Conservation (phyloP, 495 filamentous ascomycete genomes). For the Talaromyces stipitatus region DNA sequence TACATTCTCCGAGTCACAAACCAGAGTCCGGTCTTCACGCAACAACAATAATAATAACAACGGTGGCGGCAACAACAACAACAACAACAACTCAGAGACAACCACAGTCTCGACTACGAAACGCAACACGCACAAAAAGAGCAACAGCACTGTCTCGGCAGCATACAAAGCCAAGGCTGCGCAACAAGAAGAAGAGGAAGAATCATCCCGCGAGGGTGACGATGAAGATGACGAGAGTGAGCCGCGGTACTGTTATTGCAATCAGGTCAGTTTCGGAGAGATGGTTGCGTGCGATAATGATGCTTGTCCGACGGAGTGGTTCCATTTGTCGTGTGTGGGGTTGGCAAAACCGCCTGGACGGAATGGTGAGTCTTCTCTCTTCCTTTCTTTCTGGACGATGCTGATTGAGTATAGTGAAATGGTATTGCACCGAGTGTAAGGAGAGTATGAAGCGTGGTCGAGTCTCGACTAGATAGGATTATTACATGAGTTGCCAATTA, state of each 20-base stretch:
- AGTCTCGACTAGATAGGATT: background rate
- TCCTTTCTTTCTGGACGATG: slow-evolving; percentile 2
- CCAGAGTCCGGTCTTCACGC: slow-evolving; percentile 17
- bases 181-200: slow-evolving; percentile 40
- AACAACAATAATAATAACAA: background rate
- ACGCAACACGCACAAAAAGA: slow-evolving; percentile 59
- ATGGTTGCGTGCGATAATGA: slow-evolving; percentile 98
- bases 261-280: slow-evolving; percentile 87
- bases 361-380: slow-evolving; percentile 54
- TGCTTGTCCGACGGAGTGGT: slow-evolving; percentile 85
- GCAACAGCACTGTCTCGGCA: slow-evolving; percentile 21
- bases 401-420: slow-evolving; percentile 59
- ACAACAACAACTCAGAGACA: background rate
- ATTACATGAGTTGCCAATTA: background rate
- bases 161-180: slow-evolving; percentile 19
- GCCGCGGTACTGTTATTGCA: slow-evolving; percentile 87
- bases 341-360: slow-evolving; percentile 75
- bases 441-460: slow-evolving; percentile 53
- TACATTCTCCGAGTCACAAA: slow-evolving; percentile 36
- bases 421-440: slow-evolving; percentile 86
- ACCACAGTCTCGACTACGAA: slow-evolving; percentile 34
- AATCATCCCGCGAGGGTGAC: slow-evolving; percentile 50
- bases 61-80: background rate
- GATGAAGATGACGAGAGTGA: slow-evolving; percentile 74
- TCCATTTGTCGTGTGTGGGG: slow-evolving; percentile 89